phyloP scores from a whole-genome alignment of 1,284 basidiomycete species.

The Agroathelia rolfsii region DNA sequence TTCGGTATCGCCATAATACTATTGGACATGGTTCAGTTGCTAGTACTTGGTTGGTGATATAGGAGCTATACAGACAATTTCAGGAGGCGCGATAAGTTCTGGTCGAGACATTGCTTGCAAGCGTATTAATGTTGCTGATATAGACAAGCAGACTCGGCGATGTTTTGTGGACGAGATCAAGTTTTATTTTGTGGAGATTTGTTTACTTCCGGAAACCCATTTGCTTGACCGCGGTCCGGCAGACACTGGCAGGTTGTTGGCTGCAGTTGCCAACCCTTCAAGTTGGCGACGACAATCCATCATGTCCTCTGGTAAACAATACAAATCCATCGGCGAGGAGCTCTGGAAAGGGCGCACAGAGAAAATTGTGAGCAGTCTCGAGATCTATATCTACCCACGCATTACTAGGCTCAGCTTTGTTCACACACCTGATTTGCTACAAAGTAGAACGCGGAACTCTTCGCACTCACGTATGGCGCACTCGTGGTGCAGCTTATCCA shows the following conservation, averaged over 20 bases:
- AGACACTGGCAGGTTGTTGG: no score
- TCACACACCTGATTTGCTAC: conserved; percentile 15
- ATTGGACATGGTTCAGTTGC: no score
- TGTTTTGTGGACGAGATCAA: no score
- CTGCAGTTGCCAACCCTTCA: no score
- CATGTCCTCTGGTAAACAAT: no score
- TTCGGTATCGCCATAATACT: conserved; percentile 97
- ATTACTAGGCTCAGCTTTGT: conserved; percentile 4
- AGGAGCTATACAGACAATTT: conserved; percentile 63
- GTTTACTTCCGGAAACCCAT: no score
- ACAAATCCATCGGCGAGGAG: conserved; percentile 80
- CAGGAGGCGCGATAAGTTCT: conserved; percentile 91
- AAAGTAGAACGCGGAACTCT: conserved; percentile 87
- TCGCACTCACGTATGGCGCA: conserved; percentile 94
- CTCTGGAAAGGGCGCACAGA: conserved; percentile 86
- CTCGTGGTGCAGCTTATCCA: conserved; percentile 97
- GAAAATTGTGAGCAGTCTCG: conserved; percentile 63
- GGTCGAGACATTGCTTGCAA: conserved; percentile 75
- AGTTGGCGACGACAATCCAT: conserved; percentile 66
- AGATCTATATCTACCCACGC: neutral
- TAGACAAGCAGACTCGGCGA: no score
- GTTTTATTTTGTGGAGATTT: no score
- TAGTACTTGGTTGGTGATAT: neutral
- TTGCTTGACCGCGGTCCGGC: no score
- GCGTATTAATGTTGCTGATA: no score